Percentiles rank a stretch among this genome's conserved stretches.
Evolutionary conservation across 768 basidiomycete species (phyloP).

Genomic region (Termitomyces sp.): DNA sequence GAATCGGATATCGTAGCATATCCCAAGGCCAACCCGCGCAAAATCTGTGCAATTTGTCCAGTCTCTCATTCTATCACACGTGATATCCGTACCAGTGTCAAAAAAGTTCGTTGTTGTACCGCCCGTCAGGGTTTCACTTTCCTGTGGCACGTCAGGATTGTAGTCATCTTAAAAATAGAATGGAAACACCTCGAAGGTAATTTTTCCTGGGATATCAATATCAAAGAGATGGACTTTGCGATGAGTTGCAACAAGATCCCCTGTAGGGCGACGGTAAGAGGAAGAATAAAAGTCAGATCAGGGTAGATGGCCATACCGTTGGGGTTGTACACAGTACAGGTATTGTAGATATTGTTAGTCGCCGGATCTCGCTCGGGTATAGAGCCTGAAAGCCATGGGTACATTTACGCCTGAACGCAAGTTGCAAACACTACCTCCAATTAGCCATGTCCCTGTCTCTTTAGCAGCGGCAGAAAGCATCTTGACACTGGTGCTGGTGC

Average conservation of each 20-base stretch:
- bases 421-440: slow-evolving; percentile 66
- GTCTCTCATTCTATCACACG: background rate
- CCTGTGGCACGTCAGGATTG: slow-evolving; percentile 40
- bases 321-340: slow-evolving; percentile 87
- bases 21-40: slow-evolving; percentile 93
- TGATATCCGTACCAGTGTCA: slow-evolving; percentile 64
- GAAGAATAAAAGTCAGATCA: background rate
- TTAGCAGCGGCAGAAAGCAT: slow-evolving; percentile 82
- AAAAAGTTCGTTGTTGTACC: slow-evolving; percentile 75
- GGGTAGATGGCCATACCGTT: slow-evolving; percentile 39
- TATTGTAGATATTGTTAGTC: slow-evolving; percentile 82
- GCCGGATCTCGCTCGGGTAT: slow-evolving; percentile 79
- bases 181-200: slow-evolving; percentile 71
- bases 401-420: background rate
- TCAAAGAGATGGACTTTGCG: slow-evolving; percentile 97
- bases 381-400: slow-evolving; percentile 55
- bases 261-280: slow-evolving; percentile 33
- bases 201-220: slow-evolving; percentile 92
- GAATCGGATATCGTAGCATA: slow-evolving; percentile 95
- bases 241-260: slow-evolving; percentile 82
- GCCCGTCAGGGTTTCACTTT: slow-evolving; percentile 82
- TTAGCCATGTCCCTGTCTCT: slow-evolving; percentile 79
- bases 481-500: slow-evolving; percentile 72
- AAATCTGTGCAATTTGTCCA: slow-evolving; percentile 56
- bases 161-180: background rate